phyloP scores from a whole-genome alignment of 2,329 filamentous ascomycete genomes.

The Sarocladium oryzae region DNA sequence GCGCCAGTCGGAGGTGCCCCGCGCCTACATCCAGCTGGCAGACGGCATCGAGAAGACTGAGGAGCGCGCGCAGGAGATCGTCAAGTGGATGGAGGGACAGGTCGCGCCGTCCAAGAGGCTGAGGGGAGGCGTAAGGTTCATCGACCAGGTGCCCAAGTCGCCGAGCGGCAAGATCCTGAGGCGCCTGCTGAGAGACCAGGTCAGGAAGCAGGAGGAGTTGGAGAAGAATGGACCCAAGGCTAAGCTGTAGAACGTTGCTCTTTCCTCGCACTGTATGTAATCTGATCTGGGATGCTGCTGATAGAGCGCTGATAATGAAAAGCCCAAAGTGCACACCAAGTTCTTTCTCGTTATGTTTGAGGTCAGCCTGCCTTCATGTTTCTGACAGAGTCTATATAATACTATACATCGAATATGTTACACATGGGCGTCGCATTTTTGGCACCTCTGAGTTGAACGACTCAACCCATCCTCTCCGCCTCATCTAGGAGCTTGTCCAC shows the following conservation, averaged over 20 bases:
- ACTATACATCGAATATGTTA: background rate
- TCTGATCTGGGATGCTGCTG: background rate
- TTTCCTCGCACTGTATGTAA: too few relatives aligned
- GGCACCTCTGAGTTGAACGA: too few relatives aligned
- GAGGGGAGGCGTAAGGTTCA: constrained; percentile 63
- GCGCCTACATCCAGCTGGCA: constrained; percentile 34
- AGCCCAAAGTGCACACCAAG: too few relatives aligned
- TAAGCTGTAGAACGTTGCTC: constrained; percentile 32
- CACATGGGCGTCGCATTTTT: background rate
- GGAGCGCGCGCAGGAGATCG: constrained; percentile 26
- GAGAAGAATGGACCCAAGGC: constrained; percentile 15
- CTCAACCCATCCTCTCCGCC: constrained; percentile 67
- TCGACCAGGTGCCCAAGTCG: constrained; percentile 66
- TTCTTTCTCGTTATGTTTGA: too few relatives aligned
- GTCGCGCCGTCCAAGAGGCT: constrained; percentile 63
- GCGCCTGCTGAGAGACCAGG: constrained; percentile 41
- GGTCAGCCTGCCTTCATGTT: too few relatives aligned
- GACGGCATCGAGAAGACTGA: constrained; percentile 29
- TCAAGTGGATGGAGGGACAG: constrained; percentile 40
- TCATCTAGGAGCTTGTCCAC: constrained; percentile 84
- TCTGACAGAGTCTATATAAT: too few relatives aligned
- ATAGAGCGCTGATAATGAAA: too few relatives aligned
- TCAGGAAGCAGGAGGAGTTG: constrained; percentile 26
- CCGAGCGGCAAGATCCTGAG: constrained; percentile 45
- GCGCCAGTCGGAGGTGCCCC: constrained; percentile 61